A percentile compares a stretch with the other conserved stretches of the same genome.
phyloP scores from a whole-genome alignment of 2,329 filamentous ascomycete genomes.

The Penicillium sp. region DNA sequence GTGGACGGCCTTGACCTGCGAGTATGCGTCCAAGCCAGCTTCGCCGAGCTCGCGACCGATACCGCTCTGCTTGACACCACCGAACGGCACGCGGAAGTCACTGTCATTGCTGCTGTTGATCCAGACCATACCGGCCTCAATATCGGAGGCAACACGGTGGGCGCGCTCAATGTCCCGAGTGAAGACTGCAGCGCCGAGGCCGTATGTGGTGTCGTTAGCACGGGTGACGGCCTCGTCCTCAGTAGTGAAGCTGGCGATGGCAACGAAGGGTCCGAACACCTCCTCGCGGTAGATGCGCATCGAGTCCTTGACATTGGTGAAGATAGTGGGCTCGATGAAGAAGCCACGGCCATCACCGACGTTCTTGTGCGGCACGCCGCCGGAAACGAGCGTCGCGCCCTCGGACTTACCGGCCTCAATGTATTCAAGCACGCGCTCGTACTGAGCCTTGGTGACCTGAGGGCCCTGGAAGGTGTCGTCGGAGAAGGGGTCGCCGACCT shows the following conservation, averaged over 20 bases:
- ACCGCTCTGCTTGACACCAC: slow-evolving; percentile 63
- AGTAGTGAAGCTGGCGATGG: slow-evolving; percentile 57
- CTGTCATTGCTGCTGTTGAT: slow-evolving; percentile 61
- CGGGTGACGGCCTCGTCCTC: slow-evolving; percentile 59
- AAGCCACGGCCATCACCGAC: slow-evolving; percentile 60
- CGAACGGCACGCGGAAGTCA: slow-evolving; percentile 56
- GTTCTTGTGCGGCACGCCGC: slow-evolving; percentile 60
- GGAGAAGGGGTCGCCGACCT: slow-evolving; percentile 38
- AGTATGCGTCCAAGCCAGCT: slow-evolving; percentile 61
- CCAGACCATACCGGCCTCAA: slow-evolving; percentile 70
- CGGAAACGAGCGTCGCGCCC: slow-evolving; percentile 65
- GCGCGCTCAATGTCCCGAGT: slow-evolving; percentile 62
- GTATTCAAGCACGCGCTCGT: slow-evolving; percentile 61
- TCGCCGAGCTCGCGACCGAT: slow-evolving; percentile 63
- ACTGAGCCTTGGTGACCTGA: slow-evolving; percentile 39
- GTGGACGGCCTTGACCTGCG: slow-evolving; percentile 56
- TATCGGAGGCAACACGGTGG: slow-evolving; percentile 53
- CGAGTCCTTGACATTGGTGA: slow-evolving; percentile 56
- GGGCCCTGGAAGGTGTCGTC: slow-evolving; percentile 41
- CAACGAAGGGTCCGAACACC: slow-evolving; percentile 63
- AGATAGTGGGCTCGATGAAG: slow-evolving; percentile 63
- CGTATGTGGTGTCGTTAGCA: slow-evolving; percentile 56
- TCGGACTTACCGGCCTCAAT: slow-evolving; percentile 68
- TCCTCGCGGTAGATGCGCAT: slow-evolving; percentile 64
- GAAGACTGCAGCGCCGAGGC: slow-evolving; percentile 38